Percentiles rank a stretch among this genome's conserved stretches.
Conservation (phyloP, 2,329 filamentous ascomycete species). For the Pseudophaeomoniella oleicola region DNA sequence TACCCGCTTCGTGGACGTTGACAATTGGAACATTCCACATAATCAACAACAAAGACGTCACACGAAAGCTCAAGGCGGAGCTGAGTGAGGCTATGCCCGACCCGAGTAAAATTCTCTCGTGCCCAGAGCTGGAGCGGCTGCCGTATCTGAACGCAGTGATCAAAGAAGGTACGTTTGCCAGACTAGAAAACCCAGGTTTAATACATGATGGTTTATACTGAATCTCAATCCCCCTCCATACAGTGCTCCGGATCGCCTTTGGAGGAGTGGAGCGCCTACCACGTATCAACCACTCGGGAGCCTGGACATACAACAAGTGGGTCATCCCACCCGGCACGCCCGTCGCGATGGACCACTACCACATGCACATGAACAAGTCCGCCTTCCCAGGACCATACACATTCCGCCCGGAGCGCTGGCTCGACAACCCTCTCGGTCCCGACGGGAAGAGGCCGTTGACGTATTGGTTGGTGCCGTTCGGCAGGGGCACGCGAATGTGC, state of each 20-base stretch:
- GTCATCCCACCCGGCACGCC: slow-evolving; percentile 17
- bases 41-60: slow-evolving; percentile 8
- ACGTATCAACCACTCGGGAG: slow-evolving; percentile 9
- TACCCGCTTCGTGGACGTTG: slow-evolving; percentile 18
- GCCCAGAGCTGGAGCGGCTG: slow-evolving; percentile 22
- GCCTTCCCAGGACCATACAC: slow-evolving; percentile 17
- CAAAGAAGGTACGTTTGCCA: slow-evolving; percentile 20
- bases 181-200: too few relatives aligned
- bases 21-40: slow-evolving; percentile 16
- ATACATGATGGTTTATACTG: too few relatives aligned
- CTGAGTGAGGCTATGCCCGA: slow-evolving; percentile 5
- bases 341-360: slow-evolving; percentile 13
- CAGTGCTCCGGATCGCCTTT: slow-evolving; percentile 27
- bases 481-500: too few relatives aligned
- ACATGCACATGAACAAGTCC: slow-evolving; percentile 16
- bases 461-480: too few relatives aligned
- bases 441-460: too few relatives aligned
- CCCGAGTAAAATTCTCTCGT: slow-evolving; percentile 4
- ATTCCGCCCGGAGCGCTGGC: slow-evolving; percentile 19
- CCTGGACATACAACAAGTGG: slow-evolving; percentile 16
- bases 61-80: slow-evolving; percentile 9
- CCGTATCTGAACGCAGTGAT: slow-evolving; percentile 28
- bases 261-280: slow-evolving; percentile 14
- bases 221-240: too few relatives aligned
- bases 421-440: too few relatives aligned